Conservation (phyloP, 1,284 basidiomycete genomes). For the Moesziomyces sp. region DNA sequence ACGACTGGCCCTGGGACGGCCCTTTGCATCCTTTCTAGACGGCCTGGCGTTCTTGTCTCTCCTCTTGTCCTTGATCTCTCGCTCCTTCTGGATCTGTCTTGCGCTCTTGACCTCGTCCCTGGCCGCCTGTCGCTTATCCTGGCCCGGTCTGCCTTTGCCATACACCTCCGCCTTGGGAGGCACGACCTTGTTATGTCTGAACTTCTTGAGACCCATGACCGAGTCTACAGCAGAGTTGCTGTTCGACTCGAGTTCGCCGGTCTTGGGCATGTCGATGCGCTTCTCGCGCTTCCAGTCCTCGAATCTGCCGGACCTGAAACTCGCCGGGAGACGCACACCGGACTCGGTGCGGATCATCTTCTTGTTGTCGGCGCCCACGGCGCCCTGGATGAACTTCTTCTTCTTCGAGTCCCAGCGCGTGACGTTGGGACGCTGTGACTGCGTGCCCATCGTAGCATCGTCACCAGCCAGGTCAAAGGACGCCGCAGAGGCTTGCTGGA, state of each 20-base stretch:
- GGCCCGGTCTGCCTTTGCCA: conserved; percentile 46
- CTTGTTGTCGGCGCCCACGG: conserved; percentile 87
- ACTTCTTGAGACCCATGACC: conserved; percentile 44
- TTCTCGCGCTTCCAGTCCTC: conserved; percentile 92
- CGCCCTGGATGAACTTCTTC: conserved; percentile 90
- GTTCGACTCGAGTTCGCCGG: conserved; percentile 78
- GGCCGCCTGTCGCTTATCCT: conserved; percentile 42
- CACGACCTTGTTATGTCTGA: conserved; percentile 53
- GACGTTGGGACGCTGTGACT: conserved; percentile 69
- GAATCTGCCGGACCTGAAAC: conserved; percentile 90
- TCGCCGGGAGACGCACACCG: conserved; percentile 89
- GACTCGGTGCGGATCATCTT: conserved; percentile 94
- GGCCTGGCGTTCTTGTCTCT: conserved; percentile 63
- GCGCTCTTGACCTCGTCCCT: conserved; percentile 59
- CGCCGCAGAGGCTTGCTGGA: conserved; percentile 81
- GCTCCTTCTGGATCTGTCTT: conserved; percentile 57
- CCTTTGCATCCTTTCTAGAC: conserved; percentile 33
- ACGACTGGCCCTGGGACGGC: conserved; percentile 4
- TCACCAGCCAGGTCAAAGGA: conserved; percentile 82
- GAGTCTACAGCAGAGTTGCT: conserved; percentile 14
- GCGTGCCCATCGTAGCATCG: conserved; percentile 72
- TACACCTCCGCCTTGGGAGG: conserved; percentile 48
- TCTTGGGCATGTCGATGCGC: conserved; percentile 77
- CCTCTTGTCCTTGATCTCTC: conserved; percentile 52
- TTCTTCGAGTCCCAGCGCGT: conserved; percentile 94